phyloP scores from a whole-genome alignment of 208 protist species.

The Zelonia costaricensis region DNA sequence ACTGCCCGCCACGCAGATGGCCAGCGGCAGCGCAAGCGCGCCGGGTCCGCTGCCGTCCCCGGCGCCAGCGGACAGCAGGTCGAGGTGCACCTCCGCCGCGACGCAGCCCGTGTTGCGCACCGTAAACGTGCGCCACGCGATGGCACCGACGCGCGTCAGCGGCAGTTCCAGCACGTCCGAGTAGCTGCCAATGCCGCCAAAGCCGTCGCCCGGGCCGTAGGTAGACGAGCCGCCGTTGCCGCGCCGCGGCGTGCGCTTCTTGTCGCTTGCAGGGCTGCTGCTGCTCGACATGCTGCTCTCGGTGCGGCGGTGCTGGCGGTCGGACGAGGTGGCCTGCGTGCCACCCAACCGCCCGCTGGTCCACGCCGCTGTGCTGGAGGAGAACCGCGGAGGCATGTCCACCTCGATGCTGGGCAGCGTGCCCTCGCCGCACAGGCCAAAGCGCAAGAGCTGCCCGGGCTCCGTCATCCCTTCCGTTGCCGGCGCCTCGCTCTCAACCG shows the following conservation, averaged over 20 bases:
- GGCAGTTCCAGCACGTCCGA: conserved; percentile 79
- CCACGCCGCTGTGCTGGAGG: conserved; percentile 1
- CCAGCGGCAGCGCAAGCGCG: conserved; percentile 77
- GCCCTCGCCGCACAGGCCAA: conserved; percentile 93
- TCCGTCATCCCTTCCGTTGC: conserved; percentile 42
- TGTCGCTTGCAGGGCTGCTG: not conserved
- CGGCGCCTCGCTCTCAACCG: conserved; percentile 76
- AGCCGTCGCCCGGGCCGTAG: conserved; percentile 9
- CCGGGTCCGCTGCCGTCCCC: not conserved
- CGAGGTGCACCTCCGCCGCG: conserved; percentile 77
- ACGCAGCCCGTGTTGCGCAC: conserved; percentile 90
- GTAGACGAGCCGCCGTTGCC: conserved; percentile 3
- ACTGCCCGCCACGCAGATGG: not conserved
- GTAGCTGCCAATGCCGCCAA: not conserved
- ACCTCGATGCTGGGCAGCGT: conserved; percentile 91
- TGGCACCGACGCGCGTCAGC: conserved; percentile 73
- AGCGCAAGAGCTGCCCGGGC: conserved; percentile 53
- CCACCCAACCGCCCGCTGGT: not conserved
- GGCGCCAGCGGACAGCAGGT: conserved; percentile 18
- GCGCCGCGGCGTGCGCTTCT: conserved; percentile 17
- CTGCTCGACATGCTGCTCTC: conserved; percentile 6
- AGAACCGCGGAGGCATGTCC: conserved; percentile 52
- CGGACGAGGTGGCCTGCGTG: not conserved
- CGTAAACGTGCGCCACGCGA: conserved; percentile 46
- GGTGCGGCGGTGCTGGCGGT: conserved; percentile 18